A percentile compares a stretch with the other conserved stretches of the same genome.
Conservation (phyloP, 257 asterid species). For the Solanum medicagineum region DNA sequence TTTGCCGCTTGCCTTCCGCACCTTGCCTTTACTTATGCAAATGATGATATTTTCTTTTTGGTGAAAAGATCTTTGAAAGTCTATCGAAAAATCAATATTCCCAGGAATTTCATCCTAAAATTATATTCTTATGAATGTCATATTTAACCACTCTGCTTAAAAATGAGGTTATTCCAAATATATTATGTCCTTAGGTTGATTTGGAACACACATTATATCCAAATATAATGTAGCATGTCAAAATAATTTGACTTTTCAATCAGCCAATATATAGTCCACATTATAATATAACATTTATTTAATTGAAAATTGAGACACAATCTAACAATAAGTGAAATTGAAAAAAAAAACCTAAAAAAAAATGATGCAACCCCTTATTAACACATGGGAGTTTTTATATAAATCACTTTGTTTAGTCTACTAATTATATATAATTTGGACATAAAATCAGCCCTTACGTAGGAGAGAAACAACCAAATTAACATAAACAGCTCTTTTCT, state of each 20-base stretch:
- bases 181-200: not conserved
- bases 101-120: not conserved
- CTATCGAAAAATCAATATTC: not conserved
- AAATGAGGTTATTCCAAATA: not conserved
- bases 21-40: not conserved
- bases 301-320: not conserved
- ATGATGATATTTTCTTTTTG: not conserved
- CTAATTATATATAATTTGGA: not conserved
- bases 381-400: not conserved
- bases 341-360: not conserved
- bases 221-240: not conserved
- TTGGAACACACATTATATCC: not conserved
- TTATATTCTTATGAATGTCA: not conserved
- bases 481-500: slow-evolving; percentile 12
- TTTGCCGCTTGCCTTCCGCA: no score
- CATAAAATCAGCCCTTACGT: not conserved
- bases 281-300: not conserved
- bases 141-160: not conserved
- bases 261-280: not conserved
- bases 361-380: not conserved
- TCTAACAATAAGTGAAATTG: not conserved
- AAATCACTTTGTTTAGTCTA: not conserved
- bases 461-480: slow-evolving; percentile 39
- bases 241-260: not conserved
- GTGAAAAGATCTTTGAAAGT: not conserved